Conservation (phyloP, 2,329 filamentous ascomycete species). For the Pyricularia sp. region DNA sequence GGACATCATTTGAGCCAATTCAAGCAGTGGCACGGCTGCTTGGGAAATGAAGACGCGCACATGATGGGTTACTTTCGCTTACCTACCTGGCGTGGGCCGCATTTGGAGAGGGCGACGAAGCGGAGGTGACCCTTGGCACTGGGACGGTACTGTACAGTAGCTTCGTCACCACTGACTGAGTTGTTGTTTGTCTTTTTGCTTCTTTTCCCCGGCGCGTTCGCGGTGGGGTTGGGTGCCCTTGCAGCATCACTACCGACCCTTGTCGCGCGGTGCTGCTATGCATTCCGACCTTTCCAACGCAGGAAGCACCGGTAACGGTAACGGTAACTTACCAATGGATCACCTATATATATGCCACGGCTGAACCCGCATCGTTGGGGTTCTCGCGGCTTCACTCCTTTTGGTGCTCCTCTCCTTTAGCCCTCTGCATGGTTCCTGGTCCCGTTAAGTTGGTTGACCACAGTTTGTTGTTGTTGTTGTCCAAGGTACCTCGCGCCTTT, state of each 20-base stretch:
- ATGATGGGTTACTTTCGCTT: neutral
- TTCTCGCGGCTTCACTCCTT: neutral
- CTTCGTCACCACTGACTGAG: neutral
- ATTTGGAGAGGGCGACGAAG: neutral
- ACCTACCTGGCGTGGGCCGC: neutral
- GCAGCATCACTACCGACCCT: neutral
- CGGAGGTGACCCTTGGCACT: neutral
- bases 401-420: neutral
- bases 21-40: neutral
- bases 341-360: neutral
- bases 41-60: neutral
- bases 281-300: neutral
- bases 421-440: neutral
- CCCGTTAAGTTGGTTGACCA: neutral
- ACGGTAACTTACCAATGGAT: neutral
- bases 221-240: neutral
- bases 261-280: neutral
- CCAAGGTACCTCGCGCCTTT: neutral
- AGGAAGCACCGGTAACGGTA: too few relatives aligned
- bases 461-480: neutral
- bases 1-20: neutral
- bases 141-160: neutral
- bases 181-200: neutral
- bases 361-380: neutral
- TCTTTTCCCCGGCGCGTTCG: neutral